Percentiles rank a stretch among this genome's conserved stretches.
Conservation (phyloP, 2,329 filamentous ascomycete species). For the Fusarium albosuccineum region DNA sequence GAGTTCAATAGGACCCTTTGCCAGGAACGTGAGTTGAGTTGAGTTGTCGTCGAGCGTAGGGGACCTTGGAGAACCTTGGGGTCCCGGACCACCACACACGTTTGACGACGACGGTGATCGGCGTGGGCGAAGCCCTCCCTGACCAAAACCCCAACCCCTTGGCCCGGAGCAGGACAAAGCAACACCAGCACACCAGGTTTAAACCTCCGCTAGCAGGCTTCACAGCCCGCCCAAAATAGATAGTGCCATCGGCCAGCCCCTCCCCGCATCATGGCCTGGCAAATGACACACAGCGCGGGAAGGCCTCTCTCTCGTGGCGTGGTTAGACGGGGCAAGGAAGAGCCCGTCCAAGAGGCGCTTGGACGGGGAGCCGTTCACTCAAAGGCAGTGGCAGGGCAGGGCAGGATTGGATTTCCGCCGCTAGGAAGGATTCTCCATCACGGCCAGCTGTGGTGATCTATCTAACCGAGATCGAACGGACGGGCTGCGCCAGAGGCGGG, state of each 20-base stretch:
- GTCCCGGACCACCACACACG: conserved; percentile 5
- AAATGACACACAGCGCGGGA: conserved; percentile 38
- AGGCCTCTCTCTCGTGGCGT: conserved; percentile 32
- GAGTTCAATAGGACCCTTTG: conserved; percentile 2
- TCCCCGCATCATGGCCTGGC: conserved; percentile 40
- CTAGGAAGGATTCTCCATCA: conserved; percentile 14
- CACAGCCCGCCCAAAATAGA: conserved; percentile 41
- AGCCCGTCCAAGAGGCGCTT: conserved; percentile 31
- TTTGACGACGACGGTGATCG: conserved; percentile 26
- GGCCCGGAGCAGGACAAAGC: conserved; percentile 20
- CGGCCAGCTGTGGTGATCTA: conserved; percentile 36
- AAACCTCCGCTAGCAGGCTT: conserved; percentile 31
- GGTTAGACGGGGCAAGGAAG: conserved; percentile 16
- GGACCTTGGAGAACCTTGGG: not conserved
- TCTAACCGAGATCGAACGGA: conserved; percentile 43
- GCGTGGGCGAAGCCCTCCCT: conserved; percentile 35
- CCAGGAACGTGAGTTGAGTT: not conserved
- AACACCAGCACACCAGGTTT: conserved; percentile 30
- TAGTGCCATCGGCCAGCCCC: conserved; percentile 34
- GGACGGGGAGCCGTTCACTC: conserved; percentile 17
- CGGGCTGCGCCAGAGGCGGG: conserved; percentile 26
- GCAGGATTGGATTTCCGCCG: conserved; percentile 32
- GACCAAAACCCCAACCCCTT: conserved; percentile 22
- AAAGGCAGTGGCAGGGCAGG: conserved; percentile 17
- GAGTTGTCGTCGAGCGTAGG: not conserved